These are phyloP conservation scores for Coccomyxa subellipsoidea DNA, from an alignment of 163 green algal species.

Conservation along the genomic window DNA sequence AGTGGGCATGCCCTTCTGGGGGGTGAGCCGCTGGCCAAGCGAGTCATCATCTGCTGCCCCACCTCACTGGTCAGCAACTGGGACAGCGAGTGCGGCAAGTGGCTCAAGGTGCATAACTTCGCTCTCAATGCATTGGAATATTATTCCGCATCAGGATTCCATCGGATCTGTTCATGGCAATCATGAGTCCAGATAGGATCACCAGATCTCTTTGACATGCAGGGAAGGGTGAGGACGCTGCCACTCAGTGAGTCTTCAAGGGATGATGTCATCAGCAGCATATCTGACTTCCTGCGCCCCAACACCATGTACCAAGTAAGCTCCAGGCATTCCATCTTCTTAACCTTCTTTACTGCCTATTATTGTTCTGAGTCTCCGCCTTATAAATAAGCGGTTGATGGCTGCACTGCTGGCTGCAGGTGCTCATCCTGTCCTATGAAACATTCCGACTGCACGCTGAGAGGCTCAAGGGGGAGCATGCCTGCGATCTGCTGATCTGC, in stretches of 20 bases:
- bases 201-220: slow-evolving; percentile 11
- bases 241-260: slow-evolving; percentile 84
- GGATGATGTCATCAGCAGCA: slow-evolving; percentile 80
- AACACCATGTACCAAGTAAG: slow-evolving; percentile 61
- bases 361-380: no score
- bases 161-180: not conserved
- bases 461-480: slow-evolving; percentile 55
- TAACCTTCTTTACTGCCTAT: no score
- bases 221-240: slow-evolving; percentile 74
- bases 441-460: slow-evolving; percentile 92
- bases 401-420: no score
- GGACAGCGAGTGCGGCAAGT: slow-evolving; percentile 94
- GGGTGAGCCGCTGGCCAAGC: slow-evolving; percentile 68
- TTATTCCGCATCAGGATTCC: not conserved
- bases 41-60: slow-evolving; percentile 95
- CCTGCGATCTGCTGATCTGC: slow-evolving; percentile 97
- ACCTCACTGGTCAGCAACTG: slow-evolving; percentile 97
- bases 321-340: no score
- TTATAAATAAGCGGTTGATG: no score
- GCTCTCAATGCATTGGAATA: not conserved
- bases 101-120: slow-evolving; percentile 69
- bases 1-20: slow-evolving; percentile 43
- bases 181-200: no score
- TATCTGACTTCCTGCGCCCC: slow-evolving; percentile 73
- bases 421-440: slow-evolving; percentile 94